Evolutionary conservation across 306 rosid species (phyloP).

Genomic region (Argentina anserina): DNA sequence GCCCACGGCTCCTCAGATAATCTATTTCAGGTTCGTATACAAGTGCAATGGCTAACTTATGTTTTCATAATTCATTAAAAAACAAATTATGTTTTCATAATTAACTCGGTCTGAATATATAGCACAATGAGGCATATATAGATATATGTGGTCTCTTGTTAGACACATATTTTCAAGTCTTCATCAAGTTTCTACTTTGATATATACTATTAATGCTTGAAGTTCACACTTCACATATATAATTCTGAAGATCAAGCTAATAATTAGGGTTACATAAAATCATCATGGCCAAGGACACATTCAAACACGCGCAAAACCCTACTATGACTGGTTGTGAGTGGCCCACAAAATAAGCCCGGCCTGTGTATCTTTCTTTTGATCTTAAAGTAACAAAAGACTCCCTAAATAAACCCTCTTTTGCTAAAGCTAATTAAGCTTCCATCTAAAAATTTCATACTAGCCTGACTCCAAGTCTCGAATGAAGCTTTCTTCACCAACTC

Average conservation of each 20-base stretch:
- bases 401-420: constrained; percentile 42
- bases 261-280: not conserved
- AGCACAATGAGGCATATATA: too few species aligned
- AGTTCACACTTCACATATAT: constrained; percentile 26
- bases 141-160: too few species aligned
- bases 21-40: constrained; percentile 56
- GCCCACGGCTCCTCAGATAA: constrained; percentile 44
- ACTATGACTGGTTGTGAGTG: constrained; percentile 26
- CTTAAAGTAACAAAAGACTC: constrained; percentile 69
- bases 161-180: too few species aligned
- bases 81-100: too few species aligned
- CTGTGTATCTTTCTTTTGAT: constrained; percentile 52
- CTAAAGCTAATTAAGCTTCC: constrained; percentile 52
- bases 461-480: constrained; percentile 35
- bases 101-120: too few species aligned
- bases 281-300: constrained; percentile 15
- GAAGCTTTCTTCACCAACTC: constrained; percentile 48
- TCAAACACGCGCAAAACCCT: constrained; percentile 14
- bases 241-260: not conserved
- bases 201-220: constrained; percentile 29
- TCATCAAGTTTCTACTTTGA: too few species aligned
- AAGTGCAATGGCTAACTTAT: not conserved
- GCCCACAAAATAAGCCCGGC: constrained; percentile 51
- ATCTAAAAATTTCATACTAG: constrained; percentile 36
- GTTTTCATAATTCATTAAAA: too few species aligned